Evolutionary conservation across 768 basidiomycete genomes (phyloP).

Genomic region (Suillus lakei): DNA sequence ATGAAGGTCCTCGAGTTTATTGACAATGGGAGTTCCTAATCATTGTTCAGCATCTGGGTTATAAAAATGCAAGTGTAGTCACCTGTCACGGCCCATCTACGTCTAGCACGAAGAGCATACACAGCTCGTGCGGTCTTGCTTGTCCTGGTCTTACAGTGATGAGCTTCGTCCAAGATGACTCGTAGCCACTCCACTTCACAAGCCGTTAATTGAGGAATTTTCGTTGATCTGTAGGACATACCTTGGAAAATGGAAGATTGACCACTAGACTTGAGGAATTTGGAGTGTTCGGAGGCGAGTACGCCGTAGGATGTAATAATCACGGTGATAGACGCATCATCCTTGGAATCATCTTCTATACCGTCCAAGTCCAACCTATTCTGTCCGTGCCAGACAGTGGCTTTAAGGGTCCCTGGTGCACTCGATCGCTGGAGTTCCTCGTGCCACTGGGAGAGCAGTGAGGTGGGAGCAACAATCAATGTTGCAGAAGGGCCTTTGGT

Average conservation of each 20-base stretch:
- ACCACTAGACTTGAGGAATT: conserved; percentile 56
- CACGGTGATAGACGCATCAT: conserved; percentile 63
- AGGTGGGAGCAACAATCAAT: conserved; percentile 91
- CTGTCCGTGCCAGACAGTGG: conserved; percentile 87
- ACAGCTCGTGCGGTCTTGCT: conserved; percentile 90
- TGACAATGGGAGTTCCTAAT: conserved; percentile 93
- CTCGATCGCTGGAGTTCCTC: conserved; percentile 89
- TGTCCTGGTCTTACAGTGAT: conserved; percentile 88
- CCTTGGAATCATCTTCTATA: conserved; percentile 58
- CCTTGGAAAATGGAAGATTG: conserved; percentile 74
- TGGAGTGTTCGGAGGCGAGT: conserved; percentile 85
- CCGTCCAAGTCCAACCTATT: conserved; percentile 77
- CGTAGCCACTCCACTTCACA: conserved; percentile 76
- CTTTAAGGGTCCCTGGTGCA: conserved; percentile 64
- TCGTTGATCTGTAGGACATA: conserved; percentile 34
- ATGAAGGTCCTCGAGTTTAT: conserved; percentile 89
- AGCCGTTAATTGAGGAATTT: conserved; percentile 14
- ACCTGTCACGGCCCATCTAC: conserved; percentile 93
- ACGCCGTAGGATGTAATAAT: conserved; percentile 93
- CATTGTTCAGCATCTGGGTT: neutral
- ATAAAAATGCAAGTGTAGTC: conserved; percentile 9
- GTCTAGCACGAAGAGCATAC: conserved; percentile 77
- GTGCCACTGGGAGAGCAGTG: conserved; percentile 91
- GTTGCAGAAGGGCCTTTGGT: conserved; percentile 60
- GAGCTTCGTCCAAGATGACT: conserved; percentile 91